phyloP scores from a whole-genome alignment of 495 filamentous ascomycete genomes.

The Xylaria venustula region DNA sequence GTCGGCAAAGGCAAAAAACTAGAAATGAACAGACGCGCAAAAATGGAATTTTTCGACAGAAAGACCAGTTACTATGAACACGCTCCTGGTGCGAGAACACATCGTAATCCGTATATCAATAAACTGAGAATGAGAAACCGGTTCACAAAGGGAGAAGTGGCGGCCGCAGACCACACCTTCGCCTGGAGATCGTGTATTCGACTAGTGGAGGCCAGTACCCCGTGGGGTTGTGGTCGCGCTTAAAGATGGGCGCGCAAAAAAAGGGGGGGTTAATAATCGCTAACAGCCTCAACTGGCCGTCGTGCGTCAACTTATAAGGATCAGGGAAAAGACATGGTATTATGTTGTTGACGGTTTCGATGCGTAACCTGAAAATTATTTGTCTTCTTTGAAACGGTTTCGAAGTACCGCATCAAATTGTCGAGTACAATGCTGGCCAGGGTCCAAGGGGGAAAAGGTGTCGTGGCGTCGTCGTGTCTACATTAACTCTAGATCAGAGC shows the following conservation, averaged over 20 bases:
- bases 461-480: slow-evolving; percentile 58
- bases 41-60: slow-evolving; percentile 25
- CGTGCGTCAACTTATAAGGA: slow-evolving; percentile 17
- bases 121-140: slow-evolving; percentile 2
- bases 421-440: slow-evolving; percentile 35
- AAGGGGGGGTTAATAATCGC: neutral
- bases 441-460: slow-evolving; percentile 33
- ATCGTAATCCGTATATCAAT: slow-evolving; percentile 16
- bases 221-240: neutral
- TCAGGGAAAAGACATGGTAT: slow-evolving; percentile 16
- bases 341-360: slow-evolving; percentile 14
- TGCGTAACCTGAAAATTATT: slow-evolving; percentile 17
- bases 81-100: slow-evolving; percentile 15
- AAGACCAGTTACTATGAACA: slow-evolving; percentile 31
- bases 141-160: slow-evolving; percentile 9
- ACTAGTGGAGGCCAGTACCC: neutral
- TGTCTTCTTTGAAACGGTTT: slow-evolving; percentile 22
- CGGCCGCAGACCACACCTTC: neutral
- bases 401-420: slow-evolving; percentile 23
- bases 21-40: slow-evolving; percentile 27
- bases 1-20: slow-evolving; percentile 26
- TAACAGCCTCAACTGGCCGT: neutral
- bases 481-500: slow-evolving; percentile 42
- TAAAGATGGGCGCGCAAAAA: neutral
- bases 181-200: neutral